Conservation (phyloP, 495 filamentous ascomycete species). For the Friedmanniomyces simplex region DNA sequence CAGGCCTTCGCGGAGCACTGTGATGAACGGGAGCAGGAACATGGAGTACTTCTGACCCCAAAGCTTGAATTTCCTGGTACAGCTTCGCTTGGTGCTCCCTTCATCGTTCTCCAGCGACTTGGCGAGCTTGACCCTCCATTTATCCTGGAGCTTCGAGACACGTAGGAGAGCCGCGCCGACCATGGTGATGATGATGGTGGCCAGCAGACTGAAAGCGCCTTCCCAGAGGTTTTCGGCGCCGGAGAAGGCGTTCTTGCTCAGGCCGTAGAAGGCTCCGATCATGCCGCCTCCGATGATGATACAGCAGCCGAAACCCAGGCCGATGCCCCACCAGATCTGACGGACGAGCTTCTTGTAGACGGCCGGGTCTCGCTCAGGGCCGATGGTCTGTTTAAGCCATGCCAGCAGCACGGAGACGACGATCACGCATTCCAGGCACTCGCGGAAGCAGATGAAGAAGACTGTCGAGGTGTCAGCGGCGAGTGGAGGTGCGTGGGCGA, state of each 20-base stretch:
- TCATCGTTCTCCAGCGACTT: slow-evolving; percentile 49
- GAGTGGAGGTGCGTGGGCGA: neutral
- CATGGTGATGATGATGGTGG: slow-evolving; percentile 64
- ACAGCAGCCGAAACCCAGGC: slow-evolving; percentile 53
- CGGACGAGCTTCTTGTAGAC: slow-evolving; percentile 58
- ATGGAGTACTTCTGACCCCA: slow-evolving; percentile 69
- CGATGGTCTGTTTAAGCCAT: slow-evolving; percentile 70
- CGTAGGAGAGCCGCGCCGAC: slow-evolving; percentile 70
- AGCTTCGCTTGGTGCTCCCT: slow-evolving; percentile 22
- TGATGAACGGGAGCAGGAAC: slow-evolving; percentile 75
- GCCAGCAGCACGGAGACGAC: slow-evolving; percentile 75
- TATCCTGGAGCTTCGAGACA: slow-evolving; percentile 75
- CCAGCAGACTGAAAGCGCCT: slow-evolving; percentile 59
- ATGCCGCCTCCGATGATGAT: slow-evolving; percentile 58
- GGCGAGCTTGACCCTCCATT: slow-evolving; percentile 73
- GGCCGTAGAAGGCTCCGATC: slow-evolving; percentile 70
- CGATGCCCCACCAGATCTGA: slow-evolving; percentile 67
- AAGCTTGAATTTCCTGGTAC: slow-evolving; percentile 41
- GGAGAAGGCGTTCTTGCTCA: slow-evolving; percentile 55
- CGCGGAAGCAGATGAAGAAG: slow-evolving; percentile 81
- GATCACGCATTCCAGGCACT: slow-evolving; percentile 69
- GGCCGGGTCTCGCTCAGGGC: slow-evolving; percentile 42
- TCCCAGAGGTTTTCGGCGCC: slow-evolving; percentile 66
- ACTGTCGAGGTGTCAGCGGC: slow-evolving; percentile 33
- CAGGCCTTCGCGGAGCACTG: slow-evolving; percentile 70